Base-by-base conservation (phyloP, 2,329 filamentous ascomycete species). In the Fusarium nisikadoi region DNA sequence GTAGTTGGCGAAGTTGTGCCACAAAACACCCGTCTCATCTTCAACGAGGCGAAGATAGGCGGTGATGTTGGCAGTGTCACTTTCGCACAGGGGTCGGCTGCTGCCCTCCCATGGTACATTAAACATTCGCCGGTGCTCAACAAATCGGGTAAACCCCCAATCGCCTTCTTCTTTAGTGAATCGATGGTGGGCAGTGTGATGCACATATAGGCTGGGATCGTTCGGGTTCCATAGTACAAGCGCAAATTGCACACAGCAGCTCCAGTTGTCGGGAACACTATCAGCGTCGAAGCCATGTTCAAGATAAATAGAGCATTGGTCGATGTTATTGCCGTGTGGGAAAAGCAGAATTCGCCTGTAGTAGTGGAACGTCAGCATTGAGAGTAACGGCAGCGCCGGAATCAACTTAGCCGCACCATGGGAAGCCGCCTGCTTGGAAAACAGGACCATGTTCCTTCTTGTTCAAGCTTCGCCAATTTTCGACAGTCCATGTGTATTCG, bases 61-160 rank as follows among this genome's bases (percentile, higher is more conserved):
- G 1, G 93, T 96, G 78, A 97, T 91, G 78, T 93, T 94, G 77
- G 91, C 92, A 12, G 85, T 83, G 64, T 95, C 92, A 76, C 93
- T 90, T 79, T 97, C 93, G 23, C 94, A 88, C 73, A 97, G 87
- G 13, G 92, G 94, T 63, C 93, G 88, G 41, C 82, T 84, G 27
- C 85, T 84, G 27, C 90, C 89, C 63, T 96, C 93, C 89, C 92
- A 97, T 4, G 90, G 87, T 38, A 91, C 85, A 68, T 91, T 92
- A 79, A 98, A 97, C 80, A 98, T 92, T 77, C 91, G 92, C 59
- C 94, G 89, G 54, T 97, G 88, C 80, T 98, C 96, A 17, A 94
- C 91, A 79, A 98, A 99, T 62, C 95, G 87, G n/a, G 96, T 99
- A 81, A 99, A 99, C 3, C 96, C 96, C 96, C 96, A 99, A 78